Conservation (phyloP, 176 grass and related monocot genomes). For the Olyra latifolia region DNA sequence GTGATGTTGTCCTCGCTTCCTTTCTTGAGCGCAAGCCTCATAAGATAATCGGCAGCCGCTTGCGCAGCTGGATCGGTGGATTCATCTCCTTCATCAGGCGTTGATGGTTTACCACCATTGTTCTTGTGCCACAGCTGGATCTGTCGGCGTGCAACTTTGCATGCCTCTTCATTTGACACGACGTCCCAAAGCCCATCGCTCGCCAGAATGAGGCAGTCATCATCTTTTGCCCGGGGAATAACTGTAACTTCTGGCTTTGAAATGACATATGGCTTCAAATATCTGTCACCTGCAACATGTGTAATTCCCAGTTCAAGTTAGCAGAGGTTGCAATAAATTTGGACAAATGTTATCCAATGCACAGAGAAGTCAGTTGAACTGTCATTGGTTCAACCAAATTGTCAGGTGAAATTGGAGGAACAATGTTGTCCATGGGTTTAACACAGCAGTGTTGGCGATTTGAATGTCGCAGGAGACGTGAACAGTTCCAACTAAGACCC, state of each 20-base stretch:
- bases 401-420: slow-evolving; percentile 38
- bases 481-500: slow-evolving; percentile 37
- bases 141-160: slow-evolving; percentile 61
- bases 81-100: slow-evolving; percentile 35
- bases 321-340: not conserved
- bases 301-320: slow-evolving; percentile 1
- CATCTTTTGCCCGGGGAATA: slow-evolving; percentile 72
- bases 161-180: slow-evolving; percentile 79
- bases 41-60: slow-evolving; percentile 63
- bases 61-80: slow-evolving; percentile 71
- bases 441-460: not conserved
- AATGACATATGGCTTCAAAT: slow-evolving; percentile 76
- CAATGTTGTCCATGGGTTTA: slow-evolving; percentile 15
- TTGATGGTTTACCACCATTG: slow-evolving; percentile 40
- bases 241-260: slow-evolving; percentile 73
- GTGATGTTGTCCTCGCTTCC: slow-evolving; percentile 83
- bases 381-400: slow-evolving; percentile 36
- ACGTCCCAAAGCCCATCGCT: slow-evolving; percentile 91
- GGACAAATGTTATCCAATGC: slow-evolving; percentile 38
- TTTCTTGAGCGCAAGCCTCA: slow-evolving; percentile 73
- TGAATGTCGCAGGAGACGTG: not conserved
- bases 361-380: slow-evolving; percentile 39
- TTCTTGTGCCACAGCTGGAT: slow-evolving; percentile 93
- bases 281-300: slow-evolving; percentile 67
- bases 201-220: slow-evolving; percentile 79